These are phyloP conservation scores for Phaseolus lunatus DNA, from an alignment of 306 rosid genomes.

Conservation along the genomic window DNA sequence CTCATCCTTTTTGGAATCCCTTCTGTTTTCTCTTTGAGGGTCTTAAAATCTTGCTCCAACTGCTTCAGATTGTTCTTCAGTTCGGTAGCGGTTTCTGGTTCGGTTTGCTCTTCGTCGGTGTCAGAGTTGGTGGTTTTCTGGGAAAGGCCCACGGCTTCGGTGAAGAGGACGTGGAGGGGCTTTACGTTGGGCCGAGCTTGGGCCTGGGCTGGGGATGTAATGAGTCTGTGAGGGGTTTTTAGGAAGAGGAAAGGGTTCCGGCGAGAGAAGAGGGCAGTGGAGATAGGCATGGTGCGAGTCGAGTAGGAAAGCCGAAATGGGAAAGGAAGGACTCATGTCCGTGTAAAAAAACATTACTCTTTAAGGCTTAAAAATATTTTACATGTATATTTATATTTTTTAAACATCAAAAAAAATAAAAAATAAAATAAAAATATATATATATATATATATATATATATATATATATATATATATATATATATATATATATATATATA, in stretches of 20 bases:
- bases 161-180: constrained; percentile 57
- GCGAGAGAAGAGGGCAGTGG: constrained; percentile 45
- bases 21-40: constrained; percentile 23
- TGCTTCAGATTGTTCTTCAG: constrained; percentile 48
- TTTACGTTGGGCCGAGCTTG: constrained; percentile 9
- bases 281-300: constrained; percentile 45
- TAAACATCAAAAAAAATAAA: no score
- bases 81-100: constrained; percentile 32
- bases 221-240: constrained; percentile 40
- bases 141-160: constrained; percentile 47
- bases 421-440: no score
- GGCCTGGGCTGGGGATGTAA: constrained; percentile 24
- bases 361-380: no score
- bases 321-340: neutral
- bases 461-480: no score
- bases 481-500: no score
- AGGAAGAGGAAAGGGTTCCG: constrained; percentile 35
- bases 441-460: no score
- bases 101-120: neutral
- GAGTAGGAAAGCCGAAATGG: neutral
- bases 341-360: no score
- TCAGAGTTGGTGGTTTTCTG: constrained; percentile 22
- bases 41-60: constrained; percentile 47
- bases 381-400: no score
- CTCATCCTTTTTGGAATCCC: constrained; percentile 27